A percentile compares a stretch with the other conserved stretches of the same genome.
Evolutionary conservation across 495 filamentous ascomycete genomes (phyloP).

Genomic region (Acidiella bohemica): DNA sequence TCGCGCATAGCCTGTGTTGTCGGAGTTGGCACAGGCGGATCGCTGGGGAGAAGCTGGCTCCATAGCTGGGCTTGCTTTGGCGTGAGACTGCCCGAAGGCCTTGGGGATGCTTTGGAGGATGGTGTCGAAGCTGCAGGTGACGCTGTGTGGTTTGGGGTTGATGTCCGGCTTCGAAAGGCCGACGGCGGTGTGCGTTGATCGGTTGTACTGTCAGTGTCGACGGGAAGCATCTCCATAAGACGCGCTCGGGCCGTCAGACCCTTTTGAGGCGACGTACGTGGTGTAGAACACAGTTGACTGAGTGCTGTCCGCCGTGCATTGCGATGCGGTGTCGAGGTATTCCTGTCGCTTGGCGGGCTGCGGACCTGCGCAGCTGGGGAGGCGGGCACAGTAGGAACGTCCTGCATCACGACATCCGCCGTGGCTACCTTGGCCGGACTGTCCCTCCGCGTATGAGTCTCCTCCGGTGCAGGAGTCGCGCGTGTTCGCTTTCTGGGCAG

Average conservation of each 20-base stretch:
- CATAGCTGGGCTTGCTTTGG: conserved; percentile 24
- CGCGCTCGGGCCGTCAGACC: conserved; percentile 23
- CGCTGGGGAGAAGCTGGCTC: conserved; percentile 22
- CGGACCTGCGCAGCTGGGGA: too few relatives aligned
- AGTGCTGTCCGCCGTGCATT: too few relatives aligned
- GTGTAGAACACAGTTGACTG: too few relatives aligned
- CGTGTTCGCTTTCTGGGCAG: too few relatives aligned
- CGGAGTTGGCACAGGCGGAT: conserved; percentile 14
- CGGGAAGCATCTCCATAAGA: conserved; percentile 22
- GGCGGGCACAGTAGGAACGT: too few relatives aligned
- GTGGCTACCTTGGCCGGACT: too few relatives aligned
- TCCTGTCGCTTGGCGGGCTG: too few relatives aligned
- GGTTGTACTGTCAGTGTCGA: conserved; percentile 11
- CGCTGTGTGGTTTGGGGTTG: conserved; percentile 11
- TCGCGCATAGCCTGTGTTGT: conserved; percentile 21
- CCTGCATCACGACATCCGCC: too few relatives aligned
- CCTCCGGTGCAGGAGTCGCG: too few relatives aligned
- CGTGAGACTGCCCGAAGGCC: conserved; percentile 9
- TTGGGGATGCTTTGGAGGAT: conserved; percentile 4
- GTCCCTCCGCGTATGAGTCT: too few relatives aligned
- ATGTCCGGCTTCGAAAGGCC: conserved; percentile 7
- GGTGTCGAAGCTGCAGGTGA: conserved; percentile 14
- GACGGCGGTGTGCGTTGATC: conserved; percentile 14
- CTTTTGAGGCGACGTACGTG: conserved; percentile 17
- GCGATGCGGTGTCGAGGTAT: too few relatives aligned